Base-by-base conservation (phyloP, 257 asterid genomes). In the Gardenia jasminoides region DNA sequence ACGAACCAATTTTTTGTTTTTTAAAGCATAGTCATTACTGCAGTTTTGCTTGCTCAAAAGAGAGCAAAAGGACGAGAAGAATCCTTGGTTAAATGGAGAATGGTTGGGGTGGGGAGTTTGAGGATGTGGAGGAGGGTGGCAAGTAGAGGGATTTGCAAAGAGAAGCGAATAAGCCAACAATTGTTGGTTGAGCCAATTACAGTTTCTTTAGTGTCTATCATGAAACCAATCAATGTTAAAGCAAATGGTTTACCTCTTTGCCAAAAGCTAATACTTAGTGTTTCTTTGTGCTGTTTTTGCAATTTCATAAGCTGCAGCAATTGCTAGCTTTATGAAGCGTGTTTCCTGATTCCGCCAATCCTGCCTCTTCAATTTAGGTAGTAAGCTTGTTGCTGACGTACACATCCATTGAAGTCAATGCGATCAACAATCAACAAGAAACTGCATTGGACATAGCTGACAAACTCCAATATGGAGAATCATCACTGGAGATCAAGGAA, bases 371-470 rank as follows among this genome's bases (percentile, higher is more conserved):
- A 19, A 91, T 83, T 78, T 96, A 96, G 99, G 85, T 91, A 84
- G 93, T 93, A 67, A 71, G 87, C 79, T 89, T 92, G 47, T 68
- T 96, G 83, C 92, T 96, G 72, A 43, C 84, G 6, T 91, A 86
- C 78, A 80, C 89, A 61, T 87, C 95, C 72, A 82, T 91, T 26
- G 92, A 92, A 20, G 87, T 93, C 69, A 96, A 96, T 31, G 94
- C 88, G 64, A 87, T 96, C 3, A 96, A 96, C 85, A 88, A 86
- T 67, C 94, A 89, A 52, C 89, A 80, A 4, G 97, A 96, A 85
- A 96, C 99, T 8, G 93, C 98, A 11, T 89, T 96, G 98, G 99
- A 96, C 91, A 87, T 96, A 59, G 97, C 97, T 3, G 98, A 96
- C 84, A 92, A 90, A 79, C 97, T 96, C 84, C 98, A 86, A 77